Evolutionary conservation across 164 flowering plant species (phyloP), one percentile per base, ranked within the genome.

Genomic region (Pachysandra terminalis): DNA sequence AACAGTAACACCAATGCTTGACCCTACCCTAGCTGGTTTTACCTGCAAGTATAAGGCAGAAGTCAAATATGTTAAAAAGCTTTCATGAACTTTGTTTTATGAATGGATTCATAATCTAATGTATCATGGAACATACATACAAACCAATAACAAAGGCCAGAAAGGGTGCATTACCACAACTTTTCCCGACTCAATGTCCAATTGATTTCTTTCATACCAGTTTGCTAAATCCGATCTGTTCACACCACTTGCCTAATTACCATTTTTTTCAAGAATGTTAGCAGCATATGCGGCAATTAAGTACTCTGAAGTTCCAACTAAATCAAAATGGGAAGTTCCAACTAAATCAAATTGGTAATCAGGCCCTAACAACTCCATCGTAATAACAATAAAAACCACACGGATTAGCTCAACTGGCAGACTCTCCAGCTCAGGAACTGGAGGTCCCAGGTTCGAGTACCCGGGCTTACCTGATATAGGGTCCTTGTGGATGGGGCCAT

Each of bases 1-100:
- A 71, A 90, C 96, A 60, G 82, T 78, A 26, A 90, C 96, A 70
- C 96, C 96, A 67, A 93, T 89, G 78, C 96, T 93, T 69, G 98
- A 93, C 63, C 96, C 95, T 49, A 92, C 93, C 78, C 87, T 80
- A 54, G 93, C 78, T 68, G 96, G 96, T 78, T 93, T 93, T 60
- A 93, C 96, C 98, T 93, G 79, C 41, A 72, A 19, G 8, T 22
- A 37, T 40, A 49, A 56, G 61, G 14, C 66, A 35, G n/a, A 69
- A 56, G 9, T 28, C 9, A 23, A 32, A 51, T 63, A 56, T 55
- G 56, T 66, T 22, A 25, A 59, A 60, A 5, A 67, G 22, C 23
- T 53, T 28, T 61, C n/a, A 68, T 14, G 24, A 27, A 74, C 45
- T 23, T 32, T 26, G 7, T 48, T 32, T 32, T 3, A 32, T 32